Base-by-base conservation (phyloP, 192 early-diverging fungal genomes). In the Backusella psychrophila region DNA sequence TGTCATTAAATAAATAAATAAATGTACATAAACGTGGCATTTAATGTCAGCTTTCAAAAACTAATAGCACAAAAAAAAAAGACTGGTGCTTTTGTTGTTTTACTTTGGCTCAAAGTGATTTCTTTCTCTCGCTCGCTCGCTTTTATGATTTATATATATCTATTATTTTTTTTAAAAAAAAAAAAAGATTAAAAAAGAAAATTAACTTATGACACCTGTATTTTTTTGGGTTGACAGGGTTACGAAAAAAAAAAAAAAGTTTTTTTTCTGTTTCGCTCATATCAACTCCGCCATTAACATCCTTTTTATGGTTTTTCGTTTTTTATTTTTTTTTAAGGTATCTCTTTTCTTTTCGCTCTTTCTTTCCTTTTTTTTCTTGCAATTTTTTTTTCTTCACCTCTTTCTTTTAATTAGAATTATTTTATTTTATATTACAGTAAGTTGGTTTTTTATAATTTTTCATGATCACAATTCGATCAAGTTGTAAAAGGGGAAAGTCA, bases 401-500 rank as follows among this genome's bases (percentile, higher is more conserved):
- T 44, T 41, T 53, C 35, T 68, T 68, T 68, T 66, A 21, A n/a
- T 56, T 56, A 21, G 53, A 56, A 23, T 56, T 56, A 23, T 21
- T 56, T 21, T 6, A 21, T 56, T 21, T 53, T n/a, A 53, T 53
- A 21, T 53, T 53, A 56, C 5, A 56, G 53, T 56, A 56, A 56
- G 53, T 56, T 56, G 19, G 11, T 56, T 21, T 53, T 56, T 1
- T 56, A 56, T 56, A 9, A 21, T 21, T 56, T 56, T 21, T 38
- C 23, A 56, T n/a, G 53, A 53, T 53, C 52, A 53, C 52, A 56
- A 56, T 56, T 21, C 53, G 15, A 44, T 44, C 23, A 56, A 56
- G 53, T 56, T 56, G 53, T 21, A 56, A 71, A 71, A 71, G 41
- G 26, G 52, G n/a, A 71, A 71, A 71, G 70, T 71, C 70, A 71